Evolutionary conservation across 495 filamentous ascomycete species (phyloP).

Genomic region (Tuber umbilicatum): DNA sequence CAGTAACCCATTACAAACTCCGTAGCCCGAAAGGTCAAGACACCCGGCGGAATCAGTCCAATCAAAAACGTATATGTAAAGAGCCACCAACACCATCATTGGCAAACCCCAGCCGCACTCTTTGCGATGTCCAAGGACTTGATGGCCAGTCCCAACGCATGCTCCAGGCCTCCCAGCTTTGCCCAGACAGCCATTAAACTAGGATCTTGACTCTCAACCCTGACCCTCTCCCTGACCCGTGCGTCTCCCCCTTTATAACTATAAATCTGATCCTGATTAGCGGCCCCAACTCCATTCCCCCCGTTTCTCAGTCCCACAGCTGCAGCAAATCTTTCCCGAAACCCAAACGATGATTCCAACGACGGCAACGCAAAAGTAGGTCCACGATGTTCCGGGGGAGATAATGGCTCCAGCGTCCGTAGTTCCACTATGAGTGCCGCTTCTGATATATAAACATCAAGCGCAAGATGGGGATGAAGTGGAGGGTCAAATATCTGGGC

Average conservation of each 20-base stretch:
- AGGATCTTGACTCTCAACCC: constrained; percentile 86
- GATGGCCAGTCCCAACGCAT: constrained; percentile 61
- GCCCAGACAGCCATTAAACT: constrained; percentile 78
- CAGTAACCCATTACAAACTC: background rate
- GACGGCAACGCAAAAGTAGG: constrained; percentile 18
- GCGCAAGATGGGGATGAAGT: constrained; percentile 55
- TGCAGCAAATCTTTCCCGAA: constrained; percentile 34
- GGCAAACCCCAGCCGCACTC: constrained; percentile 46
- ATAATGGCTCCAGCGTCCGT: constrained; percentile 62
- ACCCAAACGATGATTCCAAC: constrained; percentile 16
- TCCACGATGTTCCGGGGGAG: background rate
- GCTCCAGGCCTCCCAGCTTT: constrained; percentile 75
- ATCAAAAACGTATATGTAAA: background rate
- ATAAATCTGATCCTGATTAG: constrained; percentile 31
- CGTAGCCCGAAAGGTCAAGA: background rate
- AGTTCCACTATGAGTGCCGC: constrained; percentile 69
- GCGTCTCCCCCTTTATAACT: constrained; percentile 60
- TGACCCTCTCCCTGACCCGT: constrained; percentile 78
- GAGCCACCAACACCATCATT: background rate
- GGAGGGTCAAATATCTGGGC: constrained; percentile 51
- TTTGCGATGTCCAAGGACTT: constrained; percentile 72
- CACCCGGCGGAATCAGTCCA: background rate
- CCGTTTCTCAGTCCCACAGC: constrained; percentile 18
- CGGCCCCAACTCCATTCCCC: background rate
- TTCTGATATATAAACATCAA: constrained; percentile 72